Conservation (phyloP, 768 basidiomycete genomes). For the Hygrocybe punicea region DNA sequence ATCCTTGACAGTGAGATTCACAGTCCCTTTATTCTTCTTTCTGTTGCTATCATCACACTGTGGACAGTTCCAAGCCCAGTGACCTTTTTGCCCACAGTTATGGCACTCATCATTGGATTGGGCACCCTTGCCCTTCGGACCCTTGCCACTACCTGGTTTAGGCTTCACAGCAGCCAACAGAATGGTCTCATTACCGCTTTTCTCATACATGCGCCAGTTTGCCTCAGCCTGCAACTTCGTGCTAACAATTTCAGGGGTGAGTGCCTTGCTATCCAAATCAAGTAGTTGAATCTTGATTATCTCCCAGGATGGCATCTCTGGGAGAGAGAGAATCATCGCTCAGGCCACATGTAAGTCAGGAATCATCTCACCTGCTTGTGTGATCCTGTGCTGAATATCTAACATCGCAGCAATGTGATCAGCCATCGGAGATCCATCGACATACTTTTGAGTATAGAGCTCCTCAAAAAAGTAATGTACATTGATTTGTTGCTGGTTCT, state of each 20-base stretch:
- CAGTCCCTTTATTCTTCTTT: constrained; percentile 9
- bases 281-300: no score
- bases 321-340: not conserved
- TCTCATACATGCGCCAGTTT: no score
- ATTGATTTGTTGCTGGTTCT: no score
- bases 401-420: constrained; percentile 13
- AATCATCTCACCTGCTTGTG: constrained; percentile 2
- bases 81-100: constrained; percentile 15
- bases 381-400: constrained; percentile 10
- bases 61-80: constrained; percentile 19
- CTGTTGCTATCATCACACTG: not conserved
- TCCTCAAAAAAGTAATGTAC: no score
- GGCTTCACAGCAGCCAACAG: not conserved
- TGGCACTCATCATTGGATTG: constrained; percentile 16
- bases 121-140: constrained; percentile 3
- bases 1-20: constrained; percentile 8
- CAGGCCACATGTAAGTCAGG: not conserved
- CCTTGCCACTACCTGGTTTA: not conserved
- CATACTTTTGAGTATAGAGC: not conserved
- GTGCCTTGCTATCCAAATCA: no score
- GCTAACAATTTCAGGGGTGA: no score
- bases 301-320: no score
- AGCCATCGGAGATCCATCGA: not conserved
- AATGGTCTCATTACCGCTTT: no score
- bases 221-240: no score